These are phyloP conservation scores for Microbotryomycetes sp. DNA, from an alignment of 1,284 basidiomycete genomes.

Conservation along the genomic window DNA sequence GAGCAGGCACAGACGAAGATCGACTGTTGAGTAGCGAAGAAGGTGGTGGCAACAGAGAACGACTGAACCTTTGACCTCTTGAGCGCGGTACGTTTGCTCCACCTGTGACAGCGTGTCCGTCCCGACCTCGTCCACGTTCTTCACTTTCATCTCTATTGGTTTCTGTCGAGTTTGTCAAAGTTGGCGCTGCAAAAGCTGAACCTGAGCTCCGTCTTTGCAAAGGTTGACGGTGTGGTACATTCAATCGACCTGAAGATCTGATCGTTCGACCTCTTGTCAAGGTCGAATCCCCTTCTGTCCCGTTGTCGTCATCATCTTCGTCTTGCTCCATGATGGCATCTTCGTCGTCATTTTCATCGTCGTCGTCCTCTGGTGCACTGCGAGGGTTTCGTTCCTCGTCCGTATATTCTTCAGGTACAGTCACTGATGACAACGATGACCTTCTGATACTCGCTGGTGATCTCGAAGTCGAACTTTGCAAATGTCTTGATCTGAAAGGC, in stretches of 20 bases:
- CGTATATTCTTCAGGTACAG: slow-evolving; percentile 17
- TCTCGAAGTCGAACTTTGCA: slow-evolving; percentile 22
- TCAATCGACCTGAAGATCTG: neutral
- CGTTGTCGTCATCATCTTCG: neutral
- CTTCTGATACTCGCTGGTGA: slow-evolving; percentile 10
- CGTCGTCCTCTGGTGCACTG: slow-evolving; percentile 8
- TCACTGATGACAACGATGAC: slow-evolving; percentile 16
- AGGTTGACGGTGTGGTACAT: neutral
- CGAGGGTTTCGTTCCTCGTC: neutral
- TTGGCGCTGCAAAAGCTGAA: slow-evolving; percentile 10
- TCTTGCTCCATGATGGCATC: slow-evolving; percentile 9
- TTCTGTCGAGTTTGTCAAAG: neutral
- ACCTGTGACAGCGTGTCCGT: neutral
- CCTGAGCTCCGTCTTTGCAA: slow-evolving; percentile 20
- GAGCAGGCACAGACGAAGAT: slow-evolving; percentile 25
- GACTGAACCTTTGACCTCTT: slow-evolving; percentile 15
- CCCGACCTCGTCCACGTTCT: slow-evolving; percentile 18
- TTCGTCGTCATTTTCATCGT: slow-evolving; percentile 8
- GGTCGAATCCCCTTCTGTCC: neutral
- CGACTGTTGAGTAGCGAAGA: slow-evolving; percentile 10
- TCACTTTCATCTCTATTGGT: slow-evolving; percentile 21
- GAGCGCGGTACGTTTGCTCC: neutral
- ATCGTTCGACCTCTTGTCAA: neutral
- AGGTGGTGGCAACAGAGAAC: slow-evolving; percentile 7
- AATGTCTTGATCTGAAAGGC: slow-evolving; percentile 24